Conservation (phyloP, 129 eudicot species). For the Logfia minima region DNA sequence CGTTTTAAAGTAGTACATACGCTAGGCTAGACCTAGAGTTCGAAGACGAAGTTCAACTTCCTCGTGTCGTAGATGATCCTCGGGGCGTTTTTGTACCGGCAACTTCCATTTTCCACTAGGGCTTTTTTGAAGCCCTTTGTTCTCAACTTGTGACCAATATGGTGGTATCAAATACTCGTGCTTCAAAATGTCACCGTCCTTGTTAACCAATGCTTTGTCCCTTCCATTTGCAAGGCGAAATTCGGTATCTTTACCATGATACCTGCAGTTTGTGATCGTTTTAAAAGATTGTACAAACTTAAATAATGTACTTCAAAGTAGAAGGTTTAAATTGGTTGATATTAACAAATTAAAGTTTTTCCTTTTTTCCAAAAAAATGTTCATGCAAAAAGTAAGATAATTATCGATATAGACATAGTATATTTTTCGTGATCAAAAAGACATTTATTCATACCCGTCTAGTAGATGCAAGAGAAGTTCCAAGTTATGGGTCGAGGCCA, state of each 20-base stretch:
- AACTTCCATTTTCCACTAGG: constrained; percentile 34
- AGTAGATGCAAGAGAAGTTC: constrained; percentile 65
- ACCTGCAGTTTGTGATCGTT: constrained; percentile 25
- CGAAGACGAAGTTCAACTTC: constrained; percentile 35
- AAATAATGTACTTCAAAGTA: background rate
- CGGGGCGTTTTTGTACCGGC: constrained; percentile 27
- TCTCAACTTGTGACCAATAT: constrained; percentile 45
- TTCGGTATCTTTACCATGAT: constrained; percentile 40
- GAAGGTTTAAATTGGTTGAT: background rate
- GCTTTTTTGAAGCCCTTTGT: constrained; percentile 35
- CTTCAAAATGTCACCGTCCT: constrained; percentile 44
- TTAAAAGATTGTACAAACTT: too few species aligned
- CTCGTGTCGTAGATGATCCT: constrained; percentile 32
- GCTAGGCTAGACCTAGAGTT: constrained; percentile 27
- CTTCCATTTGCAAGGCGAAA: constrained; percentile 42
- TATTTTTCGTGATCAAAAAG: background rate
- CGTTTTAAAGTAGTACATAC: background rate
- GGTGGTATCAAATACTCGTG: constrained; percentile 43
- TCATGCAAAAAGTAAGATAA: too few species aligned
- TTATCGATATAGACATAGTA: too few species aligned
- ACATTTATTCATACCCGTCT: constrained; percentile 42
- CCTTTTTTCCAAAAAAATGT: too few species aligned
- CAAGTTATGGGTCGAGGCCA: constrained; percentile 44
- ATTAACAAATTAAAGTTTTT: too few species aligned
- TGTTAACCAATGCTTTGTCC: constrained; percentile 54